Conservation (phyloP, 768 basidiomycete genomes). For the Mycena maculata region DNA sequence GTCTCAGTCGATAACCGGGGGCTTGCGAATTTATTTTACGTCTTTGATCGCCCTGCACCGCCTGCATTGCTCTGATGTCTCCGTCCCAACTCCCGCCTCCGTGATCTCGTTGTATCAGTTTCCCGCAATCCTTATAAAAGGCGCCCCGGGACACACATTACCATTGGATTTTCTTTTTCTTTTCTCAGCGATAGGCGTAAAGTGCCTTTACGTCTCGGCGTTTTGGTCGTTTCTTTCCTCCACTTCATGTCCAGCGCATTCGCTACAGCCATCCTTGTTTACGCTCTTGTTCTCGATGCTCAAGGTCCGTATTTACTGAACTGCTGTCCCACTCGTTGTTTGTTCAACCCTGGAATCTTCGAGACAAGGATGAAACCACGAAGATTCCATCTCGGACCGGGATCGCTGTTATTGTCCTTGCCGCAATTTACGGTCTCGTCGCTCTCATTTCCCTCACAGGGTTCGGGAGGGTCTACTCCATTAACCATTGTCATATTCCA, state of each 20-base stretch:
- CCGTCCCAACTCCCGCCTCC: too few relatives aligned
- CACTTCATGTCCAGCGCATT: slow-evolving; percentile 50
- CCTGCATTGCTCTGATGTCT: too few relatives aligned
- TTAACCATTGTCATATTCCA: too few relatives aligned
- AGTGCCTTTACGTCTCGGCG: slow-evolving; percentile 57
- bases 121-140: slow-evolving; percentile 15
- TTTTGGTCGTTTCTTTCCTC: slow-evolving; percentile 52
- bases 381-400: slow-evolving; percentile 30
- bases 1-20: too few relatives aligned
- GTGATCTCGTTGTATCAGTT: too few relatives aligned
- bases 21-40: too few relatives aligned
- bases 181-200: slow-evolving; percentile 57
- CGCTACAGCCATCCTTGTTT: slow-evolving; percentile 41
- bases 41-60: too few relatives aligned
- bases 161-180: slow-evolving; percentile 4
- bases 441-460: slow-evolving; percentile 41
- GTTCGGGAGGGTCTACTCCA: too few relatives aligned
- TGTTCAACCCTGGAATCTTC: neutral
- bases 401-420: slow-evolving; percentile 47
- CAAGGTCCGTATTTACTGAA: slow-evolving; percentile 27
- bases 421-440: slow-evolving; percentile 46
- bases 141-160: neutral
- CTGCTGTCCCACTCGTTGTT: neutral
- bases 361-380: neutral
- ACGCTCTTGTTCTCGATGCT: slow-evolving; percentile 46